These are phyloP conservation scores for Chaetomiaceae sp. DNA, from an alignment of 2,329 filamentous ascomycete species.

Conservation along the genomic window DNA sequence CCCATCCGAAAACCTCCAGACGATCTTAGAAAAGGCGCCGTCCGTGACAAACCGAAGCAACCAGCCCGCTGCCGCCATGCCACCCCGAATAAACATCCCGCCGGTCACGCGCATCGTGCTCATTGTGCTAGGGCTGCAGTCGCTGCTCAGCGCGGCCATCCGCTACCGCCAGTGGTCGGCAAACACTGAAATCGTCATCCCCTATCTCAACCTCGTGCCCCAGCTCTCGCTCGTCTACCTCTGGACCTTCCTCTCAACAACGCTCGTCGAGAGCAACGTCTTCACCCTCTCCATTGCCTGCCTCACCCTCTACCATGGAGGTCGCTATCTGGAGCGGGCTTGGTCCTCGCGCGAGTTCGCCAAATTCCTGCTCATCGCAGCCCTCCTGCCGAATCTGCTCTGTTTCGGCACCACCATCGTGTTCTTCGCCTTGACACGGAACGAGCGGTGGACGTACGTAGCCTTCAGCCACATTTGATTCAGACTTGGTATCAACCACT, in stretches of 20 bases:
- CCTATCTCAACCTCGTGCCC: constrained; percentile 83
- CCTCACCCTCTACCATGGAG: constrained; percentile 80
- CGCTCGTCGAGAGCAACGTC: constrained; percentile 88
- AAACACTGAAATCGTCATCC: constrained; percentile 62
- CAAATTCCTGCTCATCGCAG: constrained; percentile 75
- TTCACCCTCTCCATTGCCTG: constrained; percentile 75
- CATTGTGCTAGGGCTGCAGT: constrained; percentile 67
- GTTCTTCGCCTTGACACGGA: constrained; percentile 64
- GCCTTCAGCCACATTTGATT: not conserved
- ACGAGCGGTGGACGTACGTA: constrained; percentile 60
- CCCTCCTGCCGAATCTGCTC: constrained; percentile 73
- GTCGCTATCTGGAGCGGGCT: constrained; percentile 88
- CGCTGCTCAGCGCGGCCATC: constrained; percentile 73
- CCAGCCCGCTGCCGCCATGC: constrained; percentile 47
- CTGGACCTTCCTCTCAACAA: constrained; percentile 83
- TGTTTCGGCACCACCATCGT: constrained; percentile 61
- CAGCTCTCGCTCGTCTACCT: constrained; percentile 79
- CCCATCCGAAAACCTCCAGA: not conserved
- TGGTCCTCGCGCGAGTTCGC: constrained; percentile 90
- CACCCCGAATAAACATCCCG: constrained; percentile 82
- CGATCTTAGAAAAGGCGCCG: not conserved
- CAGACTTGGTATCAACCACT: not conserved
- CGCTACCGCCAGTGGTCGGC: constrained; percentile 63
- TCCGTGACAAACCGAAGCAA: constrained; percentile 7
- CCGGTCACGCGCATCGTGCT: constrained; percentile 82